Evolutionary conservation across 2,329 filamentous ascomycete genomes (phyloP).

Genomic region (Xylaria sp.): DNA sequence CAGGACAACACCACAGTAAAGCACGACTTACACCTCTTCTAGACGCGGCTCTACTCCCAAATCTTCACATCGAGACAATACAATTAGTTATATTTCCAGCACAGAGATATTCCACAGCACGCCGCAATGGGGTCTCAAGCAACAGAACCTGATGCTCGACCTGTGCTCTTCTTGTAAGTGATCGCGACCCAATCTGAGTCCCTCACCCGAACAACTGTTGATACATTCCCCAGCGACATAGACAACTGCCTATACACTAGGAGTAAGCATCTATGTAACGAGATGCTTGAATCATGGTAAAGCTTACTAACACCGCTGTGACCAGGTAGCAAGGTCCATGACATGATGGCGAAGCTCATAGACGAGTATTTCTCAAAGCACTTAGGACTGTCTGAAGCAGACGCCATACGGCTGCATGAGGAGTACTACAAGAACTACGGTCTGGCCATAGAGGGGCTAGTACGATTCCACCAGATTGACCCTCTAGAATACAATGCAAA

Average conservation of each 20-base stretch:
- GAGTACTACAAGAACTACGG: constrained; percentile 97
- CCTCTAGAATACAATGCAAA: constrained; percentile 92
- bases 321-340: constrained; percentile 77
- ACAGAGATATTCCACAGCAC: background rate
- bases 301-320: constrained; percentile 25
- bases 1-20: background rate
- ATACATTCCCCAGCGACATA: constrained; percentile 80
- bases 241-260: constrained; percentile 97
- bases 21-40: background rate
- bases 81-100: background rate
- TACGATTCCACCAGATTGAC: constrained; percentile 93
- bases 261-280: constrained; percentile 57
- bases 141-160: constrained; percentile 34
- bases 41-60: background rate
- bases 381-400: constrained; percentile 73
- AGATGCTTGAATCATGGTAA: background rate
- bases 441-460: constrained; percentile 93
- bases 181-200: background rate
- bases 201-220: constrained; percentile 21
- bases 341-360: constrained; percentile 87
- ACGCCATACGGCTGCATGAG: constrained; percentile 84
- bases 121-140: constrained; percentile 38
- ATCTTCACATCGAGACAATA: background rate
- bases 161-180: constrained; percentile 54
- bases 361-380: constrained; percentile 68